A percentile compares a stretch with the other conserved stretches of the same genome.
Conservation (phyloP, 148 eudicot species). For the Camellia japonica region DNA sequence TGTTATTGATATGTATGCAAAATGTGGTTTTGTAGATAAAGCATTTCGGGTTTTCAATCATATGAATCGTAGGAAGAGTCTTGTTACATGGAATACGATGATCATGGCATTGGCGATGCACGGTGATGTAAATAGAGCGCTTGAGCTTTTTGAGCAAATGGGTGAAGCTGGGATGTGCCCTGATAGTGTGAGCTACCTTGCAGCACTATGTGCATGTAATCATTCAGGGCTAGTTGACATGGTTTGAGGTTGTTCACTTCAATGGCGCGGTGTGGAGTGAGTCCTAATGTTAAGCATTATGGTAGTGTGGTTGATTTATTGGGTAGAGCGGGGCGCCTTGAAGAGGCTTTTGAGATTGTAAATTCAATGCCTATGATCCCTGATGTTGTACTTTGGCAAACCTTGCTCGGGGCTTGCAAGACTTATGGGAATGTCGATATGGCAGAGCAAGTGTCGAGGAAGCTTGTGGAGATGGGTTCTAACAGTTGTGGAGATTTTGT, state of each 20-base stretch:
- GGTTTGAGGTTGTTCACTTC: constrained; percentile 55
- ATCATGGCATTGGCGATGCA: constrained; percentile 78
- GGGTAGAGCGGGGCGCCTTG: constrained; percentile 75
- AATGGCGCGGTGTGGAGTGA: constrained; percentile 49
- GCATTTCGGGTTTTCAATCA: constrained; percentile 46
- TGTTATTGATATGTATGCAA: constrained; percentile 74
- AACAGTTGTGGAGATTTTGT: constrained; percentile 70
- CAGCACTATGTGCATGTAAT: constrained; percentile 69
- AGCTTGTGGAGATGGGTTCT: constrained; percentile 81
- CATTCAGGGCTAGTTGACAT: constrained; percentile 80
- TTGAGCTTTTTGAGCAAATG: constrained; percentile 59
- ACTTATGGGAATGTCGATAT: constrained; percentile 62
- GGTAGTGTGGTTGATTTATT: constrained; percentile 78
- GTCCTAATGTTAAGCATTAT: constrained; percentile 69
- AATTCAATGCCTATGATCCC: constrained; percentile 65
- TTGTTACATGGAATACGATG: constrained; percentile 81
- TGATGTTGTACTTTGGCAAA: constrained; percentile 76
- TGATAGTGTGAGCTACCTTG: constrained; percentile 61
- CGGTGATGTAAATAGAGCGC: constrained; percentile 55
- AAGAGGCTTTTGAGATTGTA: constrained; percentile 60
- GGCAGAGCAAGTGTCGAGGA: constrained; percentile 74
- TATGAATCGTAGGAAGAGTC: constrained; percentile 52
- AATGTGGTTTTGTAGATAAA: constrained; percentile 72
- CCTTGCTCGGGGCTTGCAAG: constrained; percentile 78
- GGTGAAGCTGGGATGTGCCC: constrained; percentile 26